These are phyloP conservation scores for Rhizopus delemar DNA, from an alignment of 371 early-diverging fungal genomes.

Conservation along the genomic window DNA sequence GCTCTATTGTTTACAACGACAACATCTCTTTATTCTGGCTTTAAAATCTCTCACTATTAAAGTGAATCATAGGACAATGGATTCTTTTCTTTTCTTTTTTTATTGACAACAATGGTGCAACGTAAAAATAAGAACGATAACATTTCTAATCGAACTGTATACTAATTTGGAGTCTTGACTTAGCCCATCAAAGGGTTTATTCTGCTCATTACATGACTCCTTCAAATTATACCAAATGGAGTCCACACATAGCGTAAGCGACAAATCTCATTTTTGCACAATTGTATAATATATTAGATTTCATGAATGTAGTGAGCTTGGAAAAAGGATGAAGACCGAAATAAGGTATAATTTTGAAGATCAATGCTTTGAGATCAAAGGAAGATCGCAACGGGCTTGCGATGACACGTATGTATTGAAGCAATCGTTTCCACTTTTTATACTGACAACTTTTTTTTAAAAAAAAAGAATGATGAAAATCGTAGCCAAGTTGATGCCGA, in stretches of 20 bases:
- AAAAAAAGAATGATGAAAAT: background rate
- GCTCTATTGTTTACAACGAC: too few relatives aligned
- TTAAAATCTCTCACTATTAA: too few relatives aligned
- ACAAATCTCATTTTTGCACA: too few relatives aligned
- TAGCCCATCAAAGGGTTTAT: conserved; percentile 21
- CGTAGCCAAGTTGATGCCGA: conserved; percentile 7
- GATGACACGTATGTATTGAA: conserved; percentile 17
- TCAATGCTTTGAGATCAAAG: conserved; percentile 23
- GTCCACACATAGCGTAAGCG: conserved; percentile 6
- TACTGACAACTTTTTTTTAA: background rate
- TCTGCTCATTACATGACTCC: conserved; percentile 8
- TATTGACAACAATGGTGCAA: conserved; percentile 5
- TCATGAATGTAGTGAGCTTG: conserved; percentile 6
- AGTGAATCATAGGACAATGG: too few relatives aligned
- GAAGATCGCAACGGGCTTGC: conserved; percentile 21
- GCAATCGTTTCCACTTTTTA: background rate
- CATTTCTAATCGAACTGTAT: background rate
- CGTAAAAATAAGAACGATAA: background rate
- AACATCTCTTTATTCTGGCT: too few relatives aligned
- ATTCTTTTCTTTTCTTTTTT: background rate
- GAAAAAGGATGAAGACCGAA: conserved; percentile 12
- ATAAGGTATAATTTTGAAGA: conserved; percentile 14
- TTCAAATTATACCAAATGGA: background rate
- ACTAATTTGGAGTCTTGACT: background rate
- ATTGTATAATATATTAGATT: background rate